These are phyloP conservation scores for Zasmidium citrigriseum DNA, from an alignment of 2,329 filamentous ascomycete genomes.

Conservation along the genomic window DNA sequence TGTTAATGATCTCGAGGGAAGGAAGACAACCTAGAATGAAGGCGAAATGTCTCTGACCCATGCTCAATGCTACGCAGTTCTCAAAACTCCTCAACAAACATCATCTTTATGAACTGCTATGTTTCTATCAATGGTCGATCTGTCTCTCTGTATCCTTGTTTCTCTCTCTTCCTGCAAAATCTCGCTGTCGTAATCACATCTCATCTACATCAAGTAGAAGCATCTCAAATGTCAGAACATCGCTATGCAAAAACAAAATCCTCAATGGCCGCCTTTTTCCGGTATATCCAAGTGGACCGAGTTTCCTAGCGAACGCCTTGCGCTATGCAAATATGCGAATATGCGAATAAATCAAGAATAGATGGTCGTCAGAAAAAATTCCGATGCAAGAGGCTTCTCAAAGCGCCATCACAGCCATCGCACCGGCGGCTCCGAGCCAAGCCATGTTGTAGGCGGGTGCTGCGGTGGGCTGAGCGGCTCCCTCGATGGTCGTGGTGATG, in stretches of 20 bases:
- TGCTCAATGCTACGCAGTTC: no score
- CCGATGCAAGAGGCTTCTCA: not conserved
- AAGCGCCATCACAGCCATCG: slow-evolving; percentile 1
- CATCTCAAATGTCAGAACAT: not conserved
- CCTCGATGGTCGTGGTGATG: slow-evolving; percentile 17
- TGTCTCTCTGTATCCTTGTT: not conserved
- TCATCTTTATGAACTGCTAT: no score
- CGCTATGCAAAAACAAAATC: not conserved
- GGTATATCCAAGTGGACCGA: not conserved
- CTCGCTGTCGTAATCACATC: not conserved
- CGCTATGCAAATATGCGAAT: not conserved
- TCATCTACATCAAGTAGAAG: not conserved
- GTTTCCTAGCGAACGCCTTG: not conserved
- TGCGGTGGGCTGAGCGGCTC: slow-evolving; percentile 26
- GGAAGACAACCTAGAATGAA: no score
- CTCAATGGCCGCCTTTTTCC: not conserved
- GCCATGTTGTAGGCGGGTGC: slow-evolving; percentile 29
- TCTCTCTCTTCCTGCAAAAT: not conserved
- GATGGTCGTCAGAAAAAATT: not conserved
- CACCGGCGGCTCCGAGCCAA: slow-evolving; percentile 29
- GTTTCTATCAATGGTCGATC: not conserved
- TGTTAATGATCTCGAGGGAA: no score
- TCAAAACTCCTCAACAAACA: no score
- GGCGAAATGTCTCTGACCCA: no score
- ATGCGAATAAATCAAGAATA: no score